These are phyloP conservation scores for Phytophthora hibernalis DNA, from an alignment of 352 stramenopile species.

Conservation along the genomic window DNA sequence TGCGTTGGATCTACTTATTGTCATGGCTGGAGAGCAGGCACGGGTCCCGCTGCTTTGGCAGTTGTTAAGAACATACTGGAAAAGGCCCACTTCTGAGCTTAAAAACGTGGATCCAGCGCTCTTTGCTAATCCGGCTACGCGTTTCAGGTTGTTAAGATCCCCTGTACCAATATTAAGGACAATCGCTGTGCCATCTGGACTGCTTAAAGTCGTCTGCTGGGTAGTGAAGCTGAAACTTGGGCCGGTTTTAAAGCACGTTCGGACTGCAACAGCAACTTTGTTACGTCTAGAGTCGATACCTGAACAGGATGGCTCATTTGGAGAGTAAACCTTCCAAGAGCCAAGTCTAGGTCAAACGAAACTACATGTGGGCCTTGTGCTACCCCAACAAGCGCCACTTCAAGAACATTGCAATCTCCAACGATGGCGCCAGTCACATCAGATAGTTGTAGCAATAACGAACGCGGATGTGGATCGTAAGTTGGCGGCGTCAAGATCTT, in stretches of 20 bases:
- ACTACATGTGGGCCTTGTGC: constrained; percentile 46
- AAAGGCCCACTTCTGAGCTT: constrained; percentile 36
- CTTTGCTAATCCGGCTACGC: constrained; percentile 37
- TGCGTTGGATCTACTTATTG: constrained; percentile 23
- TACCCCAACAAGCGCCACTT: constrained; percentile 49
- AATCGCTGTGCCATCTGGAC: constrained; percentile 47
- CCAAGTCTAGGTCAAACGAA: constrained; percentile 65
- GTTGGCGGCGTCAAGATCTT: constrained; percentile 44
- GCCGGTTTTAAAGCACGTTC: constrained; percentile 10
- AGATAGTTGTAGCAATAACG: constrained; percentile 60
- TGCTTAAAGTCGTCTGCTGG: constrained; percentile 49
- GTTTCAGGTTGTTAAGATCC: constrained; percentile 65
- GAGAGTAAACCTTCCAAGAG: constrained; percentile 44
- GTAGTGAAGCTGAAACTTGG: constrained; percentile 35
- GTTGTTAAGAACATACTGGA: constrained; percentile 56
- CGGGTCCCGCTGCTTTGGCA: constrained; percentile 44
- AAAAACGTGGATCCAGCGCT: constrained; percentile 42
- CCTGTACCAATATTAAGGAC: constrained; percentile 45
- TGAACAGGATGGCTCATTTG: constrained; percentile 46
- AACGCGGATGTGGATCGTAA: constrained; percentile 48
- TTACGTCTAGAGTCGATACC: constrained; percentile 48
- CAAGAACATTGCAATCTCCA: constrained; percentile 55
- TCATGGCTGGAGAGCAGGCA: constrained; percentile 39
- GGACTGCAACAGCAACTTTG: constrained; percentile 58
- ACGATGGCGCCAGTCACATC: constrained; percentile 49